These are phyloP conservation scores for Fusarium nygamai DNA, from an alignment of 2,329 filamentous ascomycete species.

Conservation along the genomic window DNA sequence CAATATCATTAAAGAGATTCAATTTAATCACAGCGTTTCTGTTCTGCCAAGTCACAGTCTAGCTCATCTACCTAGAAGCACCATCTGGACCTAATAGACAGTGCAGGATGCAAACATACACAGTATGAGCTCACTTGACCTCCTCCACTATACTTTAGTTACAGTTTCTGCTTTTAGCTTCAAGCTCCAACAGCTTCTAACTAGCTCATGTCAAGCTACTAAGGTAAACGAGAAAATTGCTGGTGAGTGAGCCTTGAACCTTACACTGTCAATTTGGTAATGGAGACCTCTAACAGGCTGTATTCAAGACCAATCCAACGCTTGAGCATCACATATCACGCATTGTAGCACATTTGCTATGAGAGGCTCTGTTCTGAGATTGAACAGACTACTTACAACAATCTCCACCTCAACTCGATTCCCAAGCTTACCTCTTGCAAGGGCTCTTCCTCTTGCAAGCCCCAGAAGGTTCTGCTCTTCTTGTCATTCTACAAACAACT, in stretches of 20 bases:
- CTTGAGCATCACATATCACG: not conserved
- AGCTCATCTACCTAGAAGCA: not conserved
- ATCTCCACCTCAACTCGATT: not conserved
- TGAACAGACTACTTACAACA: conserved; percentile 16
- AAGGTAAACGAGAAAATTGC: not conserved
- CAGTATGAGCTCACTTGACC: conserved; percentile 49
- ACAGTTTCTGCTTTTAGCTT: conserved; percentile 1
- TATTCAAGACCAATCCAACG: not conserved
- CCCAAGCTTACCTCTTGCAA: not conserved
- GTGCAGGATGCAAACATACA: not conserved
- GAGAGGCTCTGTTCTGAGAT: conserved; percentile 16
- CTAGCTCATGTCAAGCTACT: conserved; percentile 7
- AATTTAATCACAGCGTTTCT: not conserved
- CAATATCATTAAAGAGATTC: not conserved
- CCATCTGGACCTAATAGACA: not conserved
- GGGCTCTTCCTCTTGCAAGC: not conserved
- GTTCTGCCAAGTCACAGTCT: not conserved
- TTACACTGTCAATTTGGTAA: not conserved
- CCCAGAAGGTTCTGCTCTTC: conserved; percentile 31
- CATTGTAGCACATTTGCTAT: conserved; percentile 20
- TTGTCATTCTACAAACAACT: conserved; percentile 1
- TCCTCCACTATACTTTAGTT: not conserved
- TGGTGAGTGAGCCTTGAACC: not conserved
- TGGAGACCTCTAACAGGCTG: not conserved
- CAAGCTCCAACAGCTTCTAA: conserved; percentile 18